These are phyloP conservation scores for Chlorella sp. DNA, from an alignment of 139 green algal genomes.

Conservation along the genomic window DNA sequence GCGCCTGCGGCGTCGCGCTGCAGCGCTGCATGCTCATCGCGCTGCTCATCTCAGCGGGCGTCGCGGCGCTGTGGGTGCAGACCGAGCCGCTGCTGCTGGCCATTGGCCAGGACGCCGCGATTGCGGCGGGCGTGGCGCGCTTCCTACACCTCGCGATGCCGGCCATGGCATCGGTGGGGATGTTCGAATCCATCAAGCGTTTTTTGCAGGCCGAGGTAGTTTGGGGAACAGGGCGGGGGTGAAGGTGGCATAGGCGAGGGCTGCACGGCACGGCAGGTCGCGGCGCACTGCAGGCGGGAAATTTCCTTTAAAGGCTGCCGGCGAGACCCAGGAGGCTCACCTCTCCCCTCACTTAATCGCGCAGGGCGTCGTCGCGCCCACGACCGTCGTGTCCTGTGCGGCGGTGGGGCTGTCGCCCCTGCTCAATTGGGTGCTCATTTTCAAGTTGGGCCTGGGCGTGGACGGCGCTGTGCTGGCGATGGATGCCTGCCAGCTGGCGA, in stretches of 20 bases:
- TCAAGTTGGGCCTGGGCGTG: conserved; percentile 42
- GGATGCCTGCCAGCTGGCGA: conserved; percentile 37
- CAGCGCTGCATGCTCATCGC: conserved; percentile 69
- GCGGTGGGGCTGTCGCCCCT: conserved; percentile 5
- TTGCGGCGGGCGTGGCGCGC: conserved; percentile 40
- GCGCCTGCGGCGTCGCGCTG: conserved; percentile 59
- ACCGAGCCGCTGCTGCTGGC: conserved; percentile 45
- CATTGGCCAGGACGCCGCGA: conserved; percentile 52
- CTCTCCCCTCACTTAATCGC: background rate
- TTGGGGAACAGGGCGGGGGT: no score
- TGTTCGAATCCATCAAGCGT: conserved; percentile 52
- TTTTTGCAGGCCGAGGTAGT: no score
- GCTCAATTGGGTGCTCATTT: conserved; percentile 53
- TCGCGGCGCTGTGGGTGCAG: conserved; percentile 60
- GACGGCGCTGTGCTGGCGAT: conserved; percentile 68
- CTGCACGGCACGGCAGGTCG: no score
- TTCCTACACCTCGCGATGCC: conserved; percentile 51
- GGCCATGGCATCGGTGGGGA: conserved; percentile 37
- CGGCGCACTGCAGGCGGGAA: background rate
- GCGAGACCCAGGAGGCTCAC: no score
- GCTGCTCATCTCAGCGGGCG: conserved; percentile 32
- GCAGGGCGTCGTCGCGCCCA: conserved; percentile 58
- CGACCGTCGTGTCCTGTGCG: conserved; percentile 35
- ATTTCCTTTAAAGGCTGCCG: no score
- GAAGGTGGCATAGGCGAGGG: no score